phyloP scores from a whole-genome alignment of 495 filamentous ascomycete genomes.

The Parachaetomium inaequale region DNA sequence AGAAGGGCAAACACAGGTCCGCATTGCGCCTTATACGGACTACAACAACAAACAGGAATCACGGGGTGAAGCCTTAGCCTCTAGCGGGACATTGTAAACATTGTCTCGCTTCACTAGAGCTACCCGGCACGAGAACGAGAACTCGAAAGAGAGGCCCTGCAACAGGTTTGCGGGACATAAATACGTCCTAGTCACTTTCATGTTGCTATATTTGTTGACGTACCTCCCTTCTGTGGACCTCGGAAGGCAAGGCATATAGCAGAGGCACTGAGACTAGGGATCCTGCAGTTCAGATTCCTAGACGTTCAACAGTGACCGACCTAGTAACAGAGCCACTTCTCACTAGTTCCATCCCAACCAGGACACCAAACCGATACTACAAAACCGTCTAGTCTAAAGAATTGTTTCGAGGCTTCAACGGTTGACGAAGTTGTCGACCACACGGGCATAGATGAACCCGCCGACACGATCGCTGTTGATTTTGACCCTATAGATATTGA shows the following conservation, averaged over 20 bases:
- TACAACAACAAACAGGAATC: conserved; percentile 2
- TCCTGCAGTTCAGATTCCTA: background rate
- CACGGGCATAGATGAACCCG: background rate
- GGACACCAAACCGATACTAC: background rate
- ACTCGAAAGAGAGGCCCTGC: background rate
- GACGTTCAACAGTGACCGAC: background rate
- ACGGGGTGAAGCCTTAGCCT: background rate
- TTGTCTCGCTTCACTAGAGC: background rate
- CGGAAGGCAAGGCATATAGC: too few species aligned
- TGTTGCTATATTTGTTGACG: conserved; percentile 4
- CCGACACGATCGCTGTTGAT: background rate
- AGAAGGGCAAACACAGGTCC: too few species aligned
- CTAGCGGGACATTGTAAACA: background rate
- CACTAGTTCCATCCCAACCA: background rate
- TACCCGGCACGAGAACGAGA: background rate
- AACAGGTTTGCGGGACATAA: background rate
- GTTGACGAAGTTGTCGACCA: background rate
- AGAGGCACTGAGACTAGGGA: background rate
- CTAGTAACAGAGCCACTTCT: background rate
- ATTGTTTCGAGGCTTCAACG: background rate
- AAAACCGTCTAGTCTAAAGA: conserved; percentile 1
- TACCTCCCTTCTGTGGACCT: conserved; percentile 7
- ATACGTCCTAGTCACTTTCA: background rate
- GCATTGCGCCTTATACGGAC: too few species aligned
- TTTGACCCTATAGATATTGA: background rate